Evolutionary conservation across 495 filamentous ascomycete genomes (phyloP), one percentile per base, ranked within the genome.

Genomic region (Aspergillus ellipticus): DNA sequence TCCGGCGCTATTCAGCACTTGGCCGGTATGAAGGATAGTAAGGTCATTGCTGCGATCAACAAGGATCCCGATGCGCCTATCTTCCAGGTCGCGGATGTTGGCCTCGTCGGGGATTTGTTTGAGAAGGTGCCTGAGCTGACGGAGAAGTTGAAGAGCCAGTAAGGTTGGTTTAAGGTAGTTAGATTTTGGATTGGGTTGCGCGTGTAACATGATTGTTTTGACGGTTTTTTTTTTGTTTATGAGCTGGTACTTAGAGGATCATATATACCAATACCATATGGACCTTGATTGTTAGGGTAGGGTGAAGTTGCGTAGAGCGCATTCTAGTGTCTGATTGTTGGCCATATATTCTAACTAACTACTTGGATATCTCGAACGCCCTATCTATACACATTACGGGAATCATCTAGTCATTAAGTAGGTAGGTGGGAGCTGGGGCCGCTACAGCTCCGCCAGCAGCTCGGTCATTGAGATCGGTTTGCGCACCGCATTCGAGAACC

Each of bases 21-120:
- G 73, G 95, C 95, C 41, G 94, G 94, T 67, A 98, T 98, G 94
- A 98, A 98, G 83, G 94, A 98, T 69, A 96, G 90, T 79, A 98
- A 98, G 80, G 95, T 98, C 57, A 98, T 98, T 80, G 95, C 92
- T 35, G 90, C 89, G 26, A 97, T 98, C 69, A 97, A 98, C 79
- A 98, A 98, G 79, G 94, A 97, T 64, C 77, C 83, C 2, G 94
- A 98, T 74, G 94, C 93, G 51, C 94, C 94, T 2, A 98, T 98
- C 58, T 97, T 98, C 81, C 95, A 98, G 74, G 83, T 98, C 58
- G 95, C 94, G 20, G 94, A 98, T 70, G 90, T 97, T 45, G 94
- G 94, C 10, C 76, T 97, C 35, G 90, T 97, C 2, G 94, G 92
- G 54, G 94, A 98, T 78, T 74, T 98, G 64, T 97, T 97, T 71